Evolutionary conservation across 108 stramenopile species (phyloP).

Genomic region (Skeletonema marinoi): DNA sequence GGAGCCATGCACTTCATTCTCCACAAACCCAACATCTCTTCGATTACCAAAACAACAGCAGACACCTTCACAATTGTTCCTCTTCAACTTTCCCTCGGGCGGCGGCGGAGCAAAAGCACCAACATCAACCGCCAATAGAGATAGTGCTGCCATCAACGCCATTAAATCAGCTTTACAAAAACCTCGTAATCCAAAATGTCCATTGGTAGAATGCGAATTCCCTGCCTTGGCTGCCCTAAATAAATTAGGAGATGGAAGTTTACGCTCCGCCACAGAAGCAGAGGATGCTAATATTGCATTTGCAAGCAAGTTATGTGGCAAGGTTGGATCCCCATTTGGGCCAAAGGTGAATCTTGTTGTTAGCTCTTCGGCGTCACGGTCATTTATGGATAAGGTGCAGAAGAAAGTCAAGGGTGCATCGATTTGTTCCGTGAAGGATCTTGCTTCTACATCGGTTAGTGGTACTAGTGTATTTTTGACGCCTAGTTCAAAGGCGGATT

Average conservation of each 20-base stretch:
- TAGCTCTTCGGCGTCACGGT: slow-evolving; percentile 52
- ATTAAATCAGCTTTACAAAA: slow-evolving; percentile 59
- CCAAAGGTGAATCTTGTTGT: slow-evolving; percentile 51
- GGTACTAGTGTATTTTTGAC: slow-evolving; percentile 62
- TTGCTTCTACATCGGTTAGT: not conserved
- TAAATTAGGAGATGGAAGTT: slow-evolving; percentile 75
- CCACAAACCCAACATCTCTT: too few relatives aligned
- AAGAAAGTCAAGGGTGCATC: slow-evolving; percentile 29
- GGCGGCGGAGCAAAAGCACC: slow-evolving; percentile 14
- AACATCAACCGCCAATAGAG: slow-evolving; percentile 22
- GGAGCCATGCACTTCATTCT: too few relatives aligned
- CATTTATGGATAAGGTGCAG: slow-evolving; percentile 50
- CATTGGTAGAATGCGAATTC: slow-evolving; percentile 81
- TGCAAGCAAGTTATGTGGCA: slow-evolving; percentile 45
- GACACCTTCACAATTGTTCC: too few relatives aligned
- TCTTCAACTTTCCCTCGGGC: too few relatives aligned
- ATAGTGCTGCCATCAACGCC: slow-evolving; percentile 60
- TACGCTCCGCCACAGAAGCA: slow-evolving; percentile 66
- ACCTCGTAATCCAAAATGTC: slow-evolving; percentile 45
- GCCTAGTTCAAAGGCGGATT: slow-evolving; percentile 60
- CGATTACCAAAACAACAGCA: too few relatives aligned
- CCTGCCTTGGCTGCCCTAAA: slow-evolving; percentile 64
- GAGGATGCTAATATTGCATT: slow-evolving; percentile 70
- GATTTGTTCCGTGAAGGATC: slow-evolving; percentile 34
- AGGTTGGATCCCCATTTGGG: slow-evolving; percentile 47